Evolutionary conservation across 345 rosid species (phyloP).

Genomic region (Arabidopsis suecica): DNA sequence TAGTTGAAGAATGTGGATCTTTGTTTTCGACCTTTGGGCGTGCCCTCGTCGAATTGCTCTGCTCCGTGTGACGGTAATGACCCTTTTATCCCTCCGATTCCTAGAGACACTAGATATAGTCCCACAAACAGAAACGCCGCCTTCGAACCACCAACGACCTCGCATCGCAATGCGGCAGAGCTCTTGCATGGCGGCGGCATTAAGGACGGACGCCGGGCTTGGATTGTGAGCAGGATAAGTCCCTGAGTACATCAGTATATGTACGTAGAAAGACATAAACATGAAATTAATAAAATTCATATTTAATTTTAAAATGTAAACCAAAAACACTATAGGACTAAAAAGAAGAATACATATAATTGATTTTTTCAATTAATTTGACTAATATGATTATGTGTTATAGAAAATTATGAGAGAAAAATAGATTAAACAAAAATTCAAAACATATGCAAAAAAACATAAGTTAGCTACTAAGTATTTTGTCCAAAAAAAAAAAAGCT

Average conservation of each 20-base stretch:
- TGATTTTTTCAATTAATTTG: too few species aligned
- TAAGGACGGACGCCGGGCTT: slow-evolving; percentile 65
- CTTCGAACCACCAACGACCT: slow-evolving; percentile 58
- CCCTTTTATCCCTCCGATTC: slow-evolving; percentile 91
- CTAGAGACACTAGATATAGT: slow-evolving; percentile 78
- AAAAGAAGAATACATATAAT: too few species aligned
- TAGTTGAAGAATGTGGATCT: slow-evolving; percentile 83
- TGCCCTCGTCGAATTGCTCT: slow-evolving; percentile 81
- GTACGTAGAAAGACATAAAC: not conserved
- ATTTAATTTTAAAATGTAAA: too few species aligned
- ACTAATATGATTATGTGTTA: too few species aligned
- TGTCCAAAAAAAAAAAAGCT: too few species aligned
- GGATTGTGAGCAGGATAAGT: slow-evolving; percentile 51
- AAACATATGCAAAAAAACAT: too few species aligned
- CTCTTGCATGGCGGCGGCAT: slow-evolving; percentile 63
- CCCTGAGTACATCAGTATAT: slow-evolving; percentile 15
- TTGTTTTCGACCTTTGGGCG: slow-evolving; percentile 65
- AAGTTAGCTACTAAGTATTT: too few species aligned
- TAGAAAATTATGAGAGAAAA: too few species aligned
- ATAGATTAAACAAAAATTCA: too few species aligned
- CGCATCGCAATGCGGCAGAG: slow-evolving; percentile 48
- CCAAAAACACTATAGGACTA: too few species aligned
- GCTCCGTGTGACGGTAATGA: slow-evolving; percentile 87
- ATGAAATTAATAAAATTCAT: not conserved
- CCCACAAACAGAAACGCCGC: slow-evolving; percentile 72